phyloP scores from a whole-genome alignment of 1,284 basidiomycete genomes.

The Papiliotrema terrestris region DNA sequence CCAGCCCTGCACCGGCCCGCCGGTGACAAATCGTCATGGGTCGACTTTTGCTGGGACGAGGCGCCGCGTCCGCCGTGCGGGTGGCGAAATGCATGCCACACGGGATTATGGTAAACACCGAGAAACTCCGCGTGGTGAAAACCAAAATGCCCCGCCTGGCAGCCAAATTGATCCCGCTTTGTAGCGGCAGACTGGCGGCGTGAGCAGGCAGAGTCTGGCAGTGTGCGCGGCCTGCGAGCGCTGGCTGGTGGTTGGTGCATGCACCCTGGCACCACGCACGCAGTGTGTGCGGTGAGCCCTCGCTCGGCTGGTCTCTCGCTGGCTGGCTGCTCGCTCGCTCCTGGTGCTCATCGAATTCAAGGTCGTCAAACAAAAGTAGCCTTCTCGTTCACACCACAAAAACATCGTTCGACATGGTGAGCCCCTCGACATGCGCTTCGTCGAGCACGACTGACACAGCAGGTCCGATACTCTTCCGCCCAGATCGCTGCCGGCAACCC shows the following conservation, averaged over 20 bases:
- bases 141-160: background rate
- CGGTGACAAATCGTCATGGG: too few species aligned
- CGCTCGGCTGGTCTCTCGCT: too few species aligned
- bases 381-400: background rate
- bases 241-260: too few species aligned
- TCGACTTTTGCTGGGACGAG: background rate
- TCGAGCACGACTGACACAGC: background rate
- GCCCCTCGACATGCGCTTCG: background rate
- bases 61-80: background rate
- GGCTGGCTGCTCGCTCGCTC: background rate
- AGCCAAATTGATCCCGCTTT: background rate
- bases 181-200: background rate
- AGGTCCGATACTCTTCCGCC: slow-evolving; percentile 88
- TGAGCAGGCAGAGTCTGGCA: too few species aligned
- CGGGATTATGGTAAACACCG: background rate
- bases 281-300: background rate
- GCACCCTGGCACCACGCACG: too few species aligned
- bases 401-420: slow-evolving; percentile 4
- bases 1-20: too few species aligned
- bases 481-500: slow-evolving; percentile 75
- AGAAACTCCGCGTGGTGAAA: background rate
- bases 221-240: too few species aligned
- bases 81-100: background rate
- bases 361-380: background rate
- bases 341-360: background rate